Evolutionary conservation across 1,284 basidiomycete species (phyloP), one percentile per base, ranked within the genome.

Genomic region (Rhodotorula glutinis): DNA sequence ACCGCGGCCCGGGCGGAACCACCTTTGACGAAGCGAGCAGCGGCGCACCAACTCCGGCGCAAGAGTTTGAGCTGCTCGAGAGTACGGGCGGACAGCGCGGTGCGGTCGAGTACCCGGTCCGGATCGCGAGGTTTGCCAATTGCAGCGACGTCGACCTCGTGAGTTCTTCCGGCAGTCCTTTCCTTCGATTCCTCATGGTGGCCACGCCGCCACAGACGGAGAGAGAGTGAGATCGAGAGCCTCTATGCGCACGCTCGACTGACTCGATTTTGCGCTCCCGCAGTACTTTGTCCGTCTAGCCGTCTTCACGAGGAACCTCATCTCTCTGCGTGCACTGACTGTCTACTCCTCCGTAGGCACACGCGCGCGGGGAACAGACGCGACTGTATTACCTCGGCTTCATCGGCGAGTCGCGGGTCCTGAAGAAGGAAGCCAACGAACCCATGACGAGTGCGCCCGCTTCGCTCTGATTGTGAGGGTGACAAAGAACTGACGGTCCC

Each of bases 351-450:
- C n/a, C n/a, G n/a, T n/a, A 66, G 58, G 85, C 83, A 65, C 84
- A 90, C 59, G 81, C 89, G 1, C 81, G 82, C 2, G 85, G 82
- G 33, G 86, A 88, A 13, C 75, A 79, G 10, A 84, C 87, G 3
- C 81, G 86, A 47, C 78, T 91, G 53, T 92, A 87, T 75, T 92
- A 86, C 75, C 76, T 91, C 58, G 90, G 90, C 19, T 92, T 92
- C 81, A 87, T 86, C 76, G 90, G 90, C 53, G 88, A 90, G 72
- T 81, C 82, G 53, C 81, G 82, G 56, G 80, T 82, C n/a, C 77
- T 80, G 17, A 81, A 83, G 70, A 86, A 84, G 70, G 87, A 89
- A 43, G 62, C 66, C 1, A 59, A 57, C 10, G 71, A 73, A 9
- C 62, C 60, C 17, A 62, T 73, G 65, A 65, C 67, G 1, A 53